These are phyloP conservation scores for Escovopsis sp. DNA, from an alignment of 2,329 filamentous ascomycete genomes.

Conservation along the genomic window DNA sequence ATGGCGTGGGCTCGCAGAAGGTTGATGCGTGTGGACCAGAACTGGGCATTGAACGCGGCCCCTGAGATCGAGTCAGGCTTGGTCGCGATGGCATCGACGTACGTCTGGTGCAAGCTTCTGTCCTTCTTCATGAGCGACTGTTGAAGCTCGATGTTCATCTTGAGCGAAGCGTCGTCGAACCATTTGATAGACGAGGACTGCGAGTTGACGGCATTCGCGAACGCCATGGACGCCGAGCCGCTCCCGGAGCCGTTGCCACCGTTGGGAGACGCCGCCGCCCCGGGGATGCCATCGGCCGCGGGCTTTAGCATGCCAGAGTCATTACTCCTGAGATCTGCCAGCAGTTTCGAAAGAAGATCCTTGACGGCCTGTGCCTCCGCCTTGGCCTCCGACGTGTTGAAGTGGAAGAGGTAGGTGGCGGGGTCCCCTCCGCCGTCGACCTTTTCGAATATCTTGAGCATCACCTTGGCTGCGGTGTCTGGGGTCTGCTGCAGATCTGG, in stretches of 20 bases:
- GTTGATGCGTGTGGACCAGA: conserved; percentile 83
- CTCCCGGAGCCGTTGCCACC: conserved; percentile 20
- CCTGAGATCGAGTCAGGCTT: conserved; percentile 76
- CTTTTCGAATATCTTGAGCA: conserved; percentile 82
- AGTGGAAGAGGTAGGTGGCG: conserved; percentile 71
- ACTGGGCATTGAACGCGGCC: conserved; percentile 74
- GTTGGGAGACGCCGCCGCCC: conserved; percentile 14
- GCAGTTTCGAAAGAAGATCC: conserved; percentile 62
- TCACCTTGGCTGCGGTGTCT: conserved; percentile 74
- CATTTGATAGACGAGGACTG: conserved; percentile 45
- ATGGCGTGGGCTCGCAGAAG: conserved; percentile 82
- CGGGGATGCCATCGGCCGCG: conserved; percentile 15
- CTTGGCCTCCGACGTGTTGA: conserved; percentile 68
- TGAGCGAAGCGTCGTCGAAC: conserved; percentile 71
- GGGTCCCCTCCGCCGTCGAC: conserved; percentile 41
- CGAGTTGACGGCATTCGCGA: conserved; percentile 53
- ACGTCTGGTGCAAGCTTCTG: conserved; percentile 61
- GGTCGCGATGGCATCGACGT: conserved; percentile 67
- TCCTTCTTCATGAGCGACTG: conserved; percentile 78
- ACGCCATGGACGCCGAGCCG: conserved; percentile 58
- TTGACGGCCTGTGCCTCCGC: conserved; percentile 76
- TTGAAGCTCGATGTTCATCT: conserved; percentile 67
- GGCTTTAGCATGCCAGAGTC: conserved; percentile 38
- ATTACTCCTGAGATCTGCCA: conserved; percentile 50
- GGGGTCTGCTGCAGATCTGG: conserved; percentile 90